Evolutionary conservation across 2,329 filamentous ascomycete genomes (phyloP).

Genomic region (Xylaria sp.): DNA sequence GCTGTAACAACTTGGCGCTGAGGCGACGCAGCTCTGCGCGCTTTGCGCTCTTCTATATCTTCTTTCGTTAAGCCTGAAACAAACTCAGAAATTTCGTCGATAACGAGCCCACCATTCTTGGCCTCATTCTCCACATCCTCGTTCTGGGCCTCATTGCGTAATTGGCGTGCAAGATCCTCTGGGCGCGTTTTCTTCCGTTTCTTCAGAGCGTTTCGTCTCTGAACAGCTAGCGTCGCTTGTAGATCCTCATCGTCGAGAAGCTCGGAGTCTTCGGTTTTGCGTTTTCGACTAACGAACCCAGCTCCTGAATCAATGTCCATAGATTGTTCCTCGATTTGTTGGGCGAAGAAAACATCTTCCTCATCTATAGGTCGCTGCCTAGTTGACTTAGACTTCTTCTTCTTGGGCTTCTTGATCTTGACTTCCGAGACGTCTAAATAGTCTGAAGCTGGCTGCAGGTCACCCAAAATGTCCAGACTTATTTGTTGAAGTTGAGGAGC

Average conservation of each 20-base stretch:
- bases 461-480: slow-evolving; percentile 72
- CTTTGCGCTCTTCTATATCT: slow-evolving; percentile 65
- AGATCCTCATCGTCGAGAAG: slow-evolving; percentile 94
- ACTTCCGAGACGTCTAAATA: slow-evolving; percentile 88
- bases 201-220: slow-evolving; percentile 85
- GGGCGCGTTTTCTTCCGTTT: slow-evolving; percentile 89
- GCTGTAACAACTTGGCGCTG: slow-evolving; percentile 54
- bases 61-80: slow-evolving; percentile 83
- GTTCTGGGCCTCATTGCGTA: slow-evolving; percentile 71
- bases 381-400: slow-evolving; percentile 83
- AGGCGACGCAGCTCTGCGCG: slow-evolving; percentile 55
- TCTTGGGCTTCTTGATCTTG: slow-evolving; percentile 95
- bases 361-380: slow-evolving; percentile 74
- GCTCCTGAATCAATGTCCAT: slow-evolving; percentile 83
- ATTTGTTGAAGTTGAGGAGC: slow-evolving; percentile 76
- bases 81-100: slow-evolving; percentile 96
- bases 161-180: slow-evolving; percentile 84
- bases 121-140: slow-evolving; percentile 62
- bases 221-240: slow-evolving; percentile 84
- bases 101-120: slow-evolving; percentile 74
- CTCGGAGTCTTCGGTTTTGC: slow-evolving; percentile 70
- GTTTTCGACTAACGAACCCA: slow-evolving; percentile 64
- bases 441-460: slow-evolving; percentile 79
- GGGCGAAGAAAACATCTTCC: slow-evolving; percentile 65
- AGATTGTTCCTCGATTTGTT: slow-evolving; percentile 52